A percentile compares a stretch with the other conserved stretches of the same genome.
These are phyloP conservation scores for Aspergillus sp. DNA, from an alignment of 2,329 filamentous ascomycete genomes.

Conservation along the genomic window DNA sequence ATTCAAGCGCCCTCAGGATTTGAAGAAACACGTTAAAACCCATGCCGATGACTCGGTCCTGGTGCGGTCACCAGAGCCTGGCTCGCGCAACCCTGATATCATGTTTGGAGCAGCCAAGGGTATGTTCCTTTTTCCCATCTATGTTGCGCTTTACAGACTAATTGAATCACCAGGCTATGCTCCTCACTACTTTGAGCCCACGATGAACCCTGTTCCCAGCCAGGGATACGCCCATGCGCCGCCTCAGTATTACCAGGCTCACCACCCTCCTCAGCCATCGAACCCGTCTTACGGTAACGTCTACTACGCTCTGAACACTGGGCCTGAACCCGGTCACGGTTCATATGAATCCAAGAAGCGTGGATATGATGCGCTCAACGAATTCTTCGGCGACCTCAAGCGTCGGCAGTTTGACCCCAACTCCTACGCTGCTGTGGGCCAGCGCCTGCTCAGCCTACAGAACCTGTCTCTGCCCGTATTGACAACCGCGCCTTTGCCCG, in stretches of 20 bases:
- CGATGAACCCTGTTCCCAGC: conserved; percentile 50
- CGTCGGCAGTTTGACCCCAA: conserved; percentile 83
- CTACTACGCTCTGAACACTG: conserved; percentile 71
- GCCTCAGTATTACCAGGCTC: conserved; percentile 55
- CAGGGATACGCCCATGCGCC: conserved; percentile 43
- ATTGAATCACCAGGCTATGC: conserved; percentile 27
- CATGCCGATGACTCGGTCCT: conserved; percentile 92
- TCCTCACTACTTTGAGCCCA: conserved; percentile 57
- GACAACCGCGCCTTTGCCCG: conserved; percentile 55
- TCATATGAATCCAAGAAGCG: conserved; percentile 75
- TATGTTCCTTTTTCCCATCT: conserved; percentile 17
- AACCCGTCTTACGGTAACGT: conserved; percentile 67
- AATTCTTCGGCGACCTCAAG: conserved; percentile 93
- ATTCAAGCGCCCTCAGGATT: conserved; percentile 97
- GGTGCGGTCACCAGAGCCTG: conserved; percentile 63
- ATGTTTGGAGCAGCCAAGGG: conserved; percentile 41
- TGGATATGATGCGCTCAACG: conserved; percentile 82
- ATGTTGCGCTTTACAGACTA: conserved; percentile 2
- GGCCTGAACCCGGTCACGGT: conserved; percentile 63
- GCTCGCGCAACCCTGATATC: conserved; percentile 45
- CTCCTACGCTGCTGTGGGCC: conserved; percentile 89
- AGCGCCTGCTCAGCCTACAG: conserved; percentile 80
- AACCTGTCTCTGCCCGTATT: conserved; percentile 63
- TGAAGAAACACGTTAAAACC: conserved; percentile 99
- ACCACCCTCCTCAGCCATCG: conserved; percentile 54